These are phyloP conservation scores for Salix caprea DNA, from an alignment of 345 rosid genomes.

Conservation along the genomic window DNA sequence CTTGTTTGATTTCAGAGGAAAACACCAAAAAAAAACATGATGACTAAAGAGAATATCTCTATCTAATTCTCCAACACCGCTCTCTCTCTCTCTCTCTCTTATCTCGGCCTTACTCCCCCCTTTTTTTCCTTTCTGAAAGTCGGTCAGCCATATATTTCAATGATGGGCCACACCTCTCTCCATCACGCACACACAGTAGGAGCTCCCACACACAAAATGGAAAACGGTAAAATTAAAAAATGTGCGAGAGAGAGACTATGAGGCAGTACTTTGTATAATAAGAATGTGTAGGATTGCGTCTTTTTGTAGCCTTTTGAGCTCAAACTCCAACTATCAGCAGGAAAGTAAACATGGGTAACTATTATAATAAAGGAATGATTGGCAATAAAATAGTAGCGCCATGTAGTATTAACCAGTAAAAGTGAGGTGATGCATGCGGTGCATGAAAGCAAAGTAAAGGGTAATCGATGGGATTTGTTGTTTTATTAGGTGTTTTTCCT, in stretches of 20 bases:
- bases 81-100: conserved; percentile 13
- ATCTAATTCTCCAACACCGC: neutral
- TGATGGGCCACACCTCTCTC: conserved; percentile 13
- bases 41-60: conserved; percentile 29
- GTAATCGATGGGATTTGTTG: no score
- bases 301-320: conserved; percentile 14
- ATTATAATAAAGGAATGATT: no score
- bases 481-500: no score
- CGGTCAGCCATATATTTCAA: conserved; percentile 10
- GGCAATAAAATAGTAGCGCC: no score
- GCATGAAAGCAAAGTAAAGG: no score
- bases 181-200: neutral
- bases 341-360: neutral
- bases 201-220: neutral
- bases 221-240: neutral
- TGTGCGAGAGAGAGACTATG: no score
- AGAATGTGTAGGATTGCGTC: conserved; percentile 20
- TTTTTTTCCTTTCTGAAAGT: neutral
- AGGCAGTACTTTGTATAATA: neutral
- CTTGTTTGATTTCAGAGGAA: conserved; percentile 39
- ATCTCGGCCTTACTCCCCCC: conserved; percentile 15
- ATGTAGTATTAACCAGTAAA: no score
- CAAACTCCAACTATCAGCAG: conserved; percentile 3
- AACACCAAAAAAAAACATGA: conserved; percentile 30
- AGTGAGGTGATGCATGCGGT: no score